Conservation (phyloP, 2,329 filamentous ascomycete species). For the Eurotiales sp. region DNA sequence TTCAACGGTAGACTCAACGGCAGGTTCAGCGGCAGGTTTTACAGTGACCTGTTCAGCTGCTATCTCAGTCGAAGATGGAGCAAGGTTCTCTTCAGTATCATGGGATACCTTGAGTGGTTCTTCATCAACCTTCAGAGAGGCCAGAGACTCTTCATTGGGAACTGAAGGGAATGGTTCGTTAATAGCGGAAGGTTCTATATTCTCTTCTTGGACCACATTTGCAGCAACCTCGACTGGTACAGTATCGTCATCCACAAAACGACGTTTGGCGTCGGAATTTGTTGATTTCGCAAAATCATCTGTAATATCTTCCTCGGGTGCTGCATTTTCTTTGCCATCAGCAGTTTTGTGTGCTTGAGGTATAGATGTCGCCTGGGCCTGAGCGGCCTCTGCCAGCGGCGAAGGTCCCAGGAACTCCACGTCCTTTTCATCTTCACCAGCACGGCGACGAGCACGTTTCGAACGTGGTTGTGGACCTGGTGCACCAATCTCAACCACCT, state of each 20-base stretch:
- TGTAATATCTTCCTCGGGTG: constrained; percentile 30
- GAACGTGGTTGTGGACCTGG: constrained; percentile 63
- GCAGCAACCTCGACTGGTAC: constrained; percentile 9
- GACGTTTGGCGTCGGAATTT: constrained; percentile 14
- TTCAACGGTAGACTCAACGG: constrained; percentile 20
- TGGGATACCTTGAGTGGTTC: background rate
- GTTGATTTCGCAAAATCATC: constrained; percentile 28
- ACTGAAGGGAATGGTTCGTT: constrained; percentile 8
- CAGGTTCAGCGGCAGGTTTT: constrained; percentile 19
- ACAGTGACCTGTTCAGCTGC: constrained; percentile 19
- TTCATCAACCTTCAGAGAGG: constrained; percentile 15
- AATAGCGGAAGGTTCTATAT: background rate
- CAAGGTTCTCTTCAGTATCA: constrained; percentile 4
- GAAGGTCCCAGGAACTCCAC: constrained; percentile 63
- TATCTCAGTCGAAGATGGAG: constrained; percentile 12
- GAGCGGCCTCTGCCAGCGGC: constrained; percentile 30
- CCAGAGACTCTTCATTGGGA: constrained; percentile 1
- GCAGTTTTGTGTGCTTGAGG: constrained; percentile 25
- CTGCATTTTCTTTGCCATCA: constrained; percentile 34
- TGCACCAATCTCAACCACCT: constrained; percentile 49
- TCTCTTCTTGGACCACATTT: constrained; percentile 1
- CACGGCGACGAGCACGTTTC: constrained; percentile 68
- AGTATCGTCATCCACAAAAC: constrained; percentile 24
- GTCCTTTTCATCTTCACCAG: constrained; percentile 67
- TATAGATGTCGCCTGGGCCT: constrained; percentile 24